Evolutionary conservation across 1,284 basidiomycete genomes (phyloP), one percentile per base, ranked within the genome.

Genomic region (Vanrija humicola): DNA sequence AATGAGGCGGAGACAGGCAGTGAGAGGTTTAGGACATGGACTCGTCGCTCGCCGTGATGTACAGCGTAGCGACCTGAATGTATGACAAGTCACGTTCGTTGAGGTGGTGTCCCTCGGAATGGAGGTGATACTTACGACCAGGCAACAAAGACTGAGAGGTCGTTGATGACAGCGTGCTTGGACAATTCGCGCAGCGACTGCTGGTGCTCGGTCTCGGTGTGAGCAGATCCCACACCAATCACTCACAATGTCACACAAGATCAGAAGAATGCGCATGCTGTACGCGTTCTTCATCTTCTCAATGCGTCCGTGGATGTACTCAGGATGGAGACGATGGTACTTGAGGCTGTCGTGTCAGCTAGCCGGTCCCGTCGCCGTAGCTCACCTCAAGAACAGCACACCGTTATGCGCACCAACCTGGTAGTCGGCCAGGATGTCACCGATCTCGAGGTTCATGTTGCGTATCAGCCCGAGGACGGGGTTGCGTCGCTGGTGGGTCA

Each of bases 241-340:
- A 76, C 89, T 70, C 67, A 94, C 92, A 46, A 96, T 85, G 77
- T 98, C 96, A 70, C 91, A 98, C 64, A 93, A 80, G 38, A 98
- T 81, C 15, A 99, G 81, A n/a, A 98, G 78, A 43, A 98, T 83
- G 42, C 96, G 80, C 1, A 97, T 81, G 50, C 84, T 88, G 72
- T 91, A 98, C 14, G 85, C 83, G 42, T 83, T 82, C 3, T 86
- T 86, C 16, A 99, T 83, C 64, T 87, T 88, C 66, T 90, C 86
- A 56, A 99, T 93, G 4, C 96, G 86, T 44, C 83, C 82, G 70
- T 93, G 89, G 57, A 99, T 87, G 72, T 99, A 99, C 75, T 98
- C 96, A 5, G 96, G 96, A 74, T 98, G 96, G 16, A 98, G 81
- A 25, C 94, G 88, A 68, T 98, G 94, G 66, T 98, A 98, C 64